Evolutionary conservation across 129 eudicot species (phyloP).

Genomic region (Pittosporum tobira): DNA sequence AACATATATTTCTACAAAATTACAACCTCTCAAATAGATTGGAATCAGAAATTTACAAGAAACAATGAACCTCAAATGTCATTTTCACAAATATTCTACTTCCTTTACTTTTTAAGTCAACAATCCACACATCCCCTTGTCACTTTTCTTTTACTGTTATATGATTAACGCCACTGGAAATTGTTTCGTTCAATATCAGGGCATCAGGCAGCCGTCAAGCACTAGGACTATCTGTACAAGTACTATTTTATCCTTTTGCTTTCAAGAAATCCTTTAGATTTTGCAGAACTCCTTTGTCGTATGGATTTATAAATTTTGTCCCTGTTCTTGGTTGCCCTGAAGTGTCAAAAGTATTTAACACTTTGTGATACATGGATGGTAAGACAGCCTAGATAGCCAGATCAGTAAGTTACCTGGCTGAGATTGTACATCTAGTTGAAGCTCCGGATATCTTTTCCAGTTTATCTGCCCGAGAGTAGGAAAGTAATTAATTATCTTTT

Average conservation of each 20-base stretch:
- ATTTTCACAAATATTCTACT: no score
- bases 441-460: slow-evolving; percentile 74
- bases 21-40: no score
- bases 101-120: no score
- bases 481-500: no score
- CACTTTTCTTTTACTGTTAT: no score
- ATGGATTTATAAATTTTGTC: slow-evolving; percentile 46
- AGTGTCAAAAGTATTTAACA: slow-evolving; percentile 10
- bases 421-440: slow-evolving; percentile 24
- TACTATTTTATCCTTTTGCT: slow-evolving; percentile 12
- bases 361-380: not conserved
- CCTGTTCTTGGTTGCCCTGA: slow-evolving; percentile 28
- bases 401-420: slow-evolving; percentile 29
- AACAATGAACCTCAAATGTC: no score
- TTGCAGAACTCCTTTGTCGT: slow-evolving; percentile 47
- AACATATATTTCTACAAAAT: no score
- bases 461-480: no score
- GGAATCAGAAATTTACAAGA: no score
- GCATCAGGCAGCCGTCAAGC: not conserved
- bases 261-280: slow-evolving; percentile 48
- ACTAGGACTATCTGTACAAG: not conserved
- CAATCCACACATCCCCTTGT: no score
- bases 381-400: not conserved
- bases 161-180: no score
- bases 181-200: no score